Conservation (phyloP, 2,329 filamentous ascomycete genomes). For the Sporothrix humicola region DNA sequence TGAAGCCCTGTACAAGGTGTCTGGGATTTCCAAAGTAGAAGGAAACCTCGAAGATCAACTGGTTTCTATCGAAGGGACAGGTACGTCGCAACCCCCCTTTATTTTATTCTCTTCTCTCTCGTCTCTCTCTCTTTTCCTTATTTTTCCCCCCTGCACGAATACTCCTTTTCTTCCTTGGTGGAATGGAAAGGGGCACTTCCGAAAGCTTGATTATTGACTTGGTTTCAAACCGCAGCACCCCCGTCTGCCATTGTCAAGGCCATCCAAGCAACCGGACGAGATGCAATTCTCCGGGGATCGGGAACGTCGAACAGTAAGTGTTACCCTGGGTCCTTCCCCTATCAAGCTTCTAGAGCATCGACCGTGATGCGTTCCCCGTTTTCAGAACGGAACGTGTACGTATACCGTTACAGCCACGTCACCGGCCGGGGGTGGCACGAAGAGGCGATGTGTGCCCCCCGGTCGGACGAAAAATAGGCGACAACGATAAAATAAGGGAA, state of each 20-base stretch:
- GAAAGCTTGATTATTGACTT: slow-evolving; percentile 24
- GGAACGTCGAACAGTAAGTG: slow-evolving; percentile 81
- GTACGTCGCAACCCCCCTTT: slow-evolving; percentile 45
- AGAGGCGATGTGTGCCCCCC: neutral
- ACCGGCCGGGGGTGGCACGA: neutral
- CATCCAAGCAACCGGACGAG: slow-evolving; percentile 86
- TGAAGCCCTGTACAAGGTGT: slow-evolving; percentile 74
- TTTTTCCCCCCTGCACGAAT: neutral
- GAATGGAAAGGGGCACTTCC: neutral
- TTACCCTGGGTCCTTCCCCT: neutral
- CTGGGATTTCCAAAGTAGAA: slow-evolving; percentile 81
- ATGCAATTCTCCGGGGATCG: slow-evolving; percentile 91
- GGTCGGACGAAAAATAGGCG: neutral
- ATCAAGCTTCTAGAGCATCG: neutral
- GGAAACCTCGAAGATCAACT: slow-evolving; percentile 83
- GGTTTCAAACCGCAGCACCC: slow-evolving; percentile 59
- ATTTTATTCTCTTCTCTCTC: neutral
- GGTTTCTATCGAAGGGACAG: slow-evolving; percentile 82
- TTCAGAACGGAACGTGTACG: slow-evolving; percentile 18
- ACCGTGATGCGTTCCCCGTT: neutral
- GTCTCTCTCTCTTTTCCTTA: neutral
- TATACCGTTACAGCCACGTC: slow-evolving; percentile 22
- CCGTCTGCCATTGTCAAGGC: slow-evolving; percentile 88
- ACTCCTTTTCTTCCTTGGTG: neutral
- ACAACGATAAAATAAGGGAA: too few relatives aligned